Evolutionary conservation across 139 green algal species (phyloP).

Genomic region (Yamagishiella unicocca): DNA sequence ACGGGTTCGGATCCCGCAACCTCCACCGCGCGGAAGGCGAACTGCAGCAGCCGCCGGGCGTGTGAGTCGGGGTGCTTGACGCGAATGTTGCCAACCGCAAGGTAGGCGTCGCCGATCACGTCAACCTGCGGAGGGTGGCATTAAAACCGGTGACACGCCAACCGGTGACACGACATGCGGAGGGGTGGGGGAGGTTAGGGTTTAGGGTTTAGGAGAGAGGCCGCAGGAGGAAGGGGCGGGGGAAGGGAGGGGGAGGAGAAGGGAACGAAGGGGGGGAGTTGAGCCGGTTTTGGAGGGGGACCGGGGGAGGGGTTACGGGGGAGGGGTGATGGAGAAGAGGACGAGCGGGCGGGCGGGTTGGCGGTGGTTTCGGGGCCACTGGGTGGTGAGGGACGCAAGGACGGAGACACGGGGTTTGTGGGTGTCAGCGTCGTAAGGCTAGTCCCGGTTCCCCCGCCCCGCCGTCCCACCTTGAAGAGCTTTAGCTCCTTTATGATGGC

Average conservation of each 20-base stretch:
- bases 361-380: not conserved
- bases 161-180: not conserved
- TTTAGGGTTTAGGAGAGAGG: not conserved
- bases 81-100: slow-evolving; percentile 36
- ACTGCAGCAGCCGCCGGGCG: slow-evolving; percentile 18
- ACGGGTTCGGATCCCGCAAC: not conserved
- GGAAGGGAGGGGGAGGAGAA: too few species aligned
- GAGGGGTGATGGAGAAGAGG: not conserved
- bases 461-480: slow-evolving; percentile 17
- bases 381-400: not conserved
- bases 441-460: not conserved
- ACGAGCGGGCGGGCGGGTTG: not conserved
- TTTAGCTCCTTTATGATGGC: slow-evolving; percentile 24
- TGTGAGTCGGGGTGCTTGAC: not conserved
- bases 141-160: not conserved
- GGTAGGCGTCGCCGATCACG: slow-evolving; percentile 30
- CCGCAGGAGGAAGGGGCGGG: too few species aligned
- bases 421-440: not conserved
- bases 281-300: not conserved
- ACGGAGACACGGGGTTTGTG: not conserved
- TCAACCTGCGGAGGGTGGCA: not conserved
- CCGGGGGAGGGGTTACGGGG: not conserved
- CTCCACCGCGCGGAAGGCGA: slow-evolving; percentile 10
- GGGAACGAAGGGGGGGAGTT: not conserved
- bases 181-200: not conserved